Base-by-base conservation (phyloP, 805 yeast genomes). In the Kluyveromyces nonfermentans region DNA sequence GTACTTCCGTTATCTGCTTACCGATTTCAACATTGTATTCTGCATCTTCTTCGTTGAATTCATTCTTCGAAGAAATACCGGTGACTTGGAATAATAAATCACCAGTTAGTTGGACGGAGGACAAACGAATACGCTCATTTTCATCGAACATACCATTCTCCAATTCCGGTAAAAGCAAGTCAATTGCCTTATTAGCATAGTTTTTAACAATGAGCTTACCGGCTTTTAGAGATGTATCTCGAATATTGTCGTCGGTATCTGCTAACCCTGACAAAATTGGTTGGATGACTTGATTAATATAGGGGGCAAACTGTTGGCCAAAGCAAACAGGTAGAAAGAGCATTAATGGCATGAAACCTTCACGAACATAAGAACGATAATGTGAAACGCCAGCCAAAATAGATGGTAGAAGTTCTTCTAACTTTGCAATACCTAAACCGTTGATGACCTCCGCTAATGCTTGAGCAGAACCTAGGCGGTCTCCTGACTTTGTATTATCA, bases 381-480 rank as follows among this genome's bases (percentile, higher is more conserved):
- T 78, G 75, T 9, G 77, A 70, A 19, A 95, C 85, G 56, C 82
- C 82, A 6, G 76, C 66, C 54, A 93, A 72, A 49, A 93, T 82
- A 1, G 71, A 64, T 32, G 99, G 98, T 47, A 93, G 68, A 57
- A 89, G 65, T 57, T 88, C 97, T 53, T 93, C 98, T 59, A 93
- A 73, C 56, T 88, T 88, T 50, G 78, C 65, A 39, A 87, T 65
- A 54, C 99, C 98, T 43, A 93, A 74, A 50, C 98, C 98, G 55
- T 86, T 81, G 44, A 88, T 76, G 49, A 93, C 95, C 66, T 93
- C 99, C 15, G 96, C 78, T 45, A 93, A 74, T 2, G 96, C 97
- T 69, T 93, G 98, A 0, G 97, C 98, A 41, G 96, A 84, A 46
- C 99, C 99, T 47, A 93, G 74, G 51, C 96, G 78, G 60, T 93